Percentiles rank a stretch among this genome's conserved stretches.
phyloP scores from a whole-genome alignment of 345 rosid species.

The Laguncularia racemosa region DNA sequence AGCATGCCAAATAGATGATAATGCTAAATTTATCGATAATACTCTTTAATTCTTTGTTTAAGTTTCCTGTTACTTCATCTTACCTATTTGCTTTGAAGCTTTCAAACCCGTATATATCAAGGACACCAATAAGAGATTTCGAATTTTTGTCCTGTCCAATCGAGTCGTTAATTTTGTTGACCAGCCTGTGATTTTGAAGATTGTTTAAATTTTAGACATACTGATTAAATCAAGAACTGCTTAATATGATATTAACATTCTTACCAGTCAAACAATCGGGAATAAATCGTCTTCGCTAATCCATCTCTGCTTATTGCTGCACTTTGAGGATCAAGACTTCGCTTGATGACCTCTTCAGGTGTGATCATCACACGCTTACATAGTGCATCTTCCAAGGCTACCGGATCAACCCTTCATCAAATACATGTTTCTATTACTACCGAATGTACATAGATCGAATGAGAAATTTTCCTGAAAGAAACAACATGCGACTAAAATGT shows the following conservation, averaged over 20 bases:
- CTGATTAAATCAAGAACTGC: neutral
- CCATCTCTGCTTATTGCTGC: conserved; percentile 82
- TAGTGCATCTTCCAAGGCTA: conserved; percentile 81
- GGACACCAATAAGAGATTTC: conserved; percentile 80
- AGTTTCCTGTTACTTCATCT: neutral
- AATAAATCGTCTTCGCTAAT: conserved; percentile 86
- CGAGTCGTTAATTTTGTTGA: conserved; percentile 70
- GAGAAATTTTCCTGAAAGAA: neutral
- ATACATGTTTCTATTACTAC: neutral
- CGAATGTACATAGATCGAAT: neutral
- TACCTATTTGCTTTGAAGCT: conserved; percentile 91
- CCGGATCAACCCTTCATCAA: conserved; percentile 60
- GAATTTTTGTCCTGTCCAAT: conserved; percentile 90
- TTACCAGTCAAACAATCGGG: conserved; percentile 90
- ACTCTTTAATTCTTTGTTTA: too few relatives aligned
- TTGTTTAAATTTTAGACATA: neutral
- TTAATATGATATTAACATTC: neutral
- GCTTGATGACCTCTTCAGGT: conserved; percentile 91
- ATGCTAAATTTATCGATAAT: too few relatives aligned
- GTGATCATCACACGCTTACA: conserved; percentile 97
- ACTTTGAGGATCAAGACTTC: conserved; percentile 87
- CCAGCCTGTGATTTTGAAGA: conserved; percentile 56
- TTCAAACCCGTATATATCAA: conserved; percentile 92
- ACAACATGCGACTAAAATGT: neutral
- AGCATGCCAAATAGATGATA: too few relatives aligned